A percentile compares a stretch with the other conserved stretches of the same genome.
Conservation (phyloP, 2,329 filamentous ascomycete species). For the Neonectria hederae region DNA sequence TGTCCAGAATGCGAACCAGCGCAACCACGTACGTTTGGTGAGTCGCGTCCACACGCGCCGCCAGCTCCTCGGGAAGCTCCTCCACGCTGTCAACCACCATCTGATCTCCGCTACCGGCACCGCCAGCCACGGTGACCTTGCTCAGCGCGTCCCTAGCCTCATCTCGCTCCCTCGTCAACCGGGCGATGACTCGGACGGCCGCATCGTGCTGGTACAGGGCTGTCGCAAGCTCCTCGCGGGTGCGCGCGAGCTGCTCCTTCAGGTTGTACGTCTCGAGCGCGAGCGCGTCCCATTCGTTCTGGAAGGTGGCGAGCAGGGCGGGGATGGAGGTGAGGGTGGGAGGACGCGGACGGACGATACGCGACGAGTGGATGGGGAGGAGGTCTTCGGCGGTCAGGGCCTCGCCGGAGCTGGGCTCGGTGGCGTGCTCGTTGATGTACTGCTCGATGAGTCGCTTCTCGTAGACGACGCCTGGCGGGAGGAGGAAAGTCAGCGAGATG, state of each 20-base stretch:
- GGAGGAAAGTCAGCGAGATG: conserved; percentile 25
- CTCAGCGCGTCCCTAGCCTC: conserved; percentile 91
- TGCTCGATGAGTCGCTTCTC: conserved; percentile 95
- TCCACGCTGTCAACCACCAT: conserved; percentile 90
- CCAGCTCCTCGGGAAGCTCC: conserved; percentile 75
- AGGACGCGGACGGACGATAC: conserved; percentile 86
- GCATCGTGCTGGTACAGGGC: conserved; percentile 98
- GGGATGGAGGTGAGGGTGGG: conserved; percentile 96
- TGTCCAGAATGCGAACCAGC: background rate
- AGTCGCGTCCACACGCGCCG: conserved; percentile 79
- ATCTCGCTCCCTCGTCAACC: conserved; percentile 89
- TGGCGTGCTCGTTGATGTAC: conserved; percentile 92
- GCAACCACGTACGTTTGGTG: conserved; percentile 74
- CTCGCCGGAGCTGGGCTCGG: conserved; percentile 89
- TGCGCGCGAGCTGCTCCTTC: conserved; percentile 88
- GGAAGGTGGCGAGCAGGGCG: conserved; percentile 90
- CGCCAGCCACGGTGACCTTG: conserved; percentile 77
- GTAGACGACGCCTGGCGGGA: conserved; percentile 78
- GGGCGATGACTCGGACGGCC: conserved; percentile 92
- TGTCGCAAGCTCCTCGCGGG: conserved; percentile 90
- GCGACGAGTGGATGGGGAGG: conserved; percentile 83
- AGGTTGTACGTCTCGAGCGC: conserved; percentile 92
- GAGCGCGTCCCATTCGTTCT: conserved; percentile 97
- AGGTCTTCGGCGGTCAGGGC: conserved; percentile 86
- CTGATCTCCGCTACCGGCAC: conserved; percentile 73